Percentiles rank a stretch among this genome's conserved stretches.
These are phyloP conservation scores for Talaromyces islandicus DNA, from an alignment of 2,329 filamentous ascomycete genomes.

Conservation along the genomic window DNA sequence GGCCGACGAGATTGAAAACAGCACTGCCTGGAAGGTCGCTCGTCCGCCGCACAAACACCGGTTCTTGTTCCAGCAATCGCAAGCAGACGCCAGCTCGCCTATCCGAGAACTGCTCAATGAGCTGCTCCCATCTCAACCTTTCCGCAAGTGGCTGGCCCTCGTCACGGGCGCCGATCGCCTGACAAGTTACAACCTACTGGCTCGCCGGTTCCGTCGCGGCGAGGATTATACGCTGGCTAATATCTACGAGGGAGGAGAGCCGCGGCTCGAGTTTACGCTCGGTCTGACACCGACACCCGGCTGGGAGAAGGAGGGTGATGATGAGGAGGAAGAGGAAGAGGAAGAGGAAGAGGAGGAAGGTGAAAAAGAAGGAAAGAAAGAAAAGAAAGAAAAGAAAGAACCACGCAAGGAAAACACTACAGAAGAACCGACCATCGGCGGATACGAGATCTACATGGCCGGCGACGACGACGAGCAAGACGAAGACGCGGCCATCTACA, in stretches of 20 bases:
- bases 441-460: slow-evolving; percentile 79
- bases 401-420: slow-evolving; percentile 21
- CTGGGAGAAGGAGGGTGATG: slow-evolving; percentile 69
- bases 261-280: slow-evolving; percentile 80
- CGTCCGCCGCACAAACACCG: slow-evolving; percentile 92
- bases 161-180: slow-evolving; percentile 66
- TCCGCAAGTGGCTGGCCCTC: slow-evolving; percentile 82
- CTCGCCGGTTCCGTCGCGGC: slow-evolving; percentile 78
- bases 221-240: slow-evolving; percentile 91
- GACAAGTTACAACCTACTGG: slow-evolving; percentile 69
- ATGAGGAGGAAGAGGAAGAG: slow-evolving; percentile 41
- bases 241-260: slow-evolving; percentile 63
- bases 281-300: slow-evolving; percentile 77
- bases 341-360: slow-evolving; percentile 10
- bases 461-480: slow-evolving; percentile 56
- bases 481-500: slow-evolving; percentile 77
- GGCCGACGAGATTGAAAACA: slow-evolving; percentile 53
- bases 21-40: slow-evolving; percentile 66
- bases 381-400: slow-evolving; percentile 28
- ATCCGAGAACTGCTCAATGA: slow-evolving; percentile 74
- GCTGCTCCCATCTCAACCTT: slow-evolving; percentile 76
- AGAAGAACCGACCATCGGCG: slow-evolving; percentile 39
- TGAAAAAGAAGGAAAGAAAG: slow-evolving; percentile 14
- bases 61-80: slow-evolving; percentile 69
- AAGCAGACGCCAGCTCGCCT: slow-evolving; percentile 36